Evolutionary conservation across 257 asterid species (phyloP), one percentile per base, ranked within the genome.

Genomic region (Nyctanthes arbortristis): DNA sequence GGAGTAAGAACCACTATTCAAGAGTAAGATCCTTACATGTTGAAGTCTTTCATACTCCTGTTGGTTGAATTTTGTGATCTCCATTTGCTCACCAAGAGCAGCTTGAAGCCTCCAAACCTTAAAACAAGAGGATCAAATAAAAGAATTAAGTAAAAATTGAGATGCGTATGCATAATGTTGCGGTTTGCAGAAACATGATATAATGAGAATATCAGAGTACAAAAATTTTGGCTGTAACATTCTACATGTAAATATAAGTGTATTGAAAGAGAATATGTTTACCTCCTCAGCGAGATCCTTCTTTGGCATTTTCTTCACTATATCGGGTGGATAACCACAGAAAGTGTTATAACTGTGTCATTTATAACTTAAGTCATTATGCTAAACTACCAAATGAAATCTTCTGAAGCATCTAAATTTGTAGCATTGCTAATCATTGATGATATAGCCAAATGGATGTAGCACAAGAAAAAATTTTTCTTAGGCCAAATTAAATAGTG

Each of bases 91-190:
- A 62, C 98, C 98, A 63, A 94, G 96, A 73, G 99, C 99, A 69
- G 99, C 99, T 85, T 94, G 99, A 84, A 94, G 99, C 84, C 98
- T 91, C 98, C 98, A 94, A 67, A 94, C 97, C 99, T 94, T 74
- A 64, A 52, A 73, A 60, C 66, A 35, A 73, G 63, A 72, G 30
- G 63, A 78, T 61, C 34, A 65, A 57, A 69, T 14, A 30, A 61
- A 40, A 69, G 33, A 62, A 7, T 40, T 25, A 54, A 64, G 9
- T 55, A 63, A 16, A 58, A 29, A 54, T 24, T 30, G n/a, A 45
- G 25, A 22, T 52, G n/a, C n/a, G n/a, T n/a, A n/a, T n/a, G 57
- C 8, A 20, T 52, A 22, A 20, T n/a, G 22, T 22, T 52, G 59
- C 28, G 8, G 16, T 52, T 20, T 22, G 59, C 59, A 2, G 59